Evolutionary conservation across 1,139 yeast species (phyloP).

Genomic region (Sugiyamaella xylanicola): DNA sequence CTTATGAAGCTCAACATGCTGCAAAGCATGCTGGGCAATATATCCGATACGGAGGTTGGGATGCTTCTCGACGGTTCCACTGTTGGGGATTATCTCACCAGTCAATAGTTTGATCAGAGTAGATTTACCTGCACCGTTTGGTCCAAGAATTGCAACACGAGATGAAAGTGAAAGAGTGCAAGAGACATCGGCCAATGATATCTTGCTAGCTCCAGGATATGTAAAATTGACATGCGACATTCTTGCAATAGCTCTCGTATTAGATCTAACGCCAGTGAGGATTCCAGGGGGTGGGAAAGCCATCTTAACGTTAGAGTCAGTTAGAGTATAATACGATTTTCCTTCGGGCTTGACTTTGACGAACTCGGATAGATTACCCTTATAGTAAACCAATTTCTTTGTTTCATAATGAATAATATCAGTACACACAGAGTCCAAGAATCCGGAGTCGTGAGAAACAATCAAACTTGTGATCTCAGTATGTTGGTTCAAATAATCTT

Average conservation of each 20-base stretch:
- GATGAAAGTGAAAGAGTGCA: conserved; percentile 89
- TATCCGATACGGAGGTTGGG: conserved; percentile 98
- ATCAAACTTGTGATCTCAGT: conserved; percentile 89
- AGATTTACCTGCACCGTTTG: conserved; percentile 99
- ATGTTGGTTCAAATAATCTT: conserved; percentile 70
- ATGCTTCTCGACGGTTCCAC: conserved; percentile 93
- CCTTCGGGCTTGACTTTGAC: conserved; percentile 95
- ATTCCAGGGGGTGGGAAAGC: conserved; percentile 99
- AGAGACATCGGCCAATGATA: conserved; percentile 76
- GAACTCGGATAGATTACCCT: conserved; percentile 91
- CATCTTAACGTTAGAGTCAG: conserved; percentile 93
- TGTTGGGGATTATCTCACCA: conserved; percentile 83
- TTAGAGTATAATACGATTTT: conserved; percentile 91
- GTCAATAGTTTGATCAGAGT: conserved; percentile 91
- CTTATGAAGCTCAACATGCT: conserved; percentile 95
- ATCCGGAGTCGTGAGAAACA: conserved; percentile 97
- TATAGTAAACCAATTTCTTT: conserved; percentile 91
- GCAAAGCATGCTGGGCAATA: conserved; percentile 97
- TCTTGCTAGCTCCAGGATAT: conserved; percentile 87
- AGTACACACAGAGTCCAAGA: conserved; percentile 93
- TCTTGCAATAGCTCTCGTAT: conserved; percentile 93
- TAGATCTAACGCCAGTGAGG: conserved; percentile 92
- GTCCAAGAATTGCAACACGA: conserved; percentile 95
- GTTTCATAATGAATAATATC: conserved; percentile 96
- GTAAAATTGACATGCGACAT: conserved; percentile 82